Percentiles rank a stretch among this genome's conserved stretches.
phyloP scores from a whole-genome alignment of 2,329 filamentous ascomycete species.

The Phialemoniopsis sp. region DNA sequence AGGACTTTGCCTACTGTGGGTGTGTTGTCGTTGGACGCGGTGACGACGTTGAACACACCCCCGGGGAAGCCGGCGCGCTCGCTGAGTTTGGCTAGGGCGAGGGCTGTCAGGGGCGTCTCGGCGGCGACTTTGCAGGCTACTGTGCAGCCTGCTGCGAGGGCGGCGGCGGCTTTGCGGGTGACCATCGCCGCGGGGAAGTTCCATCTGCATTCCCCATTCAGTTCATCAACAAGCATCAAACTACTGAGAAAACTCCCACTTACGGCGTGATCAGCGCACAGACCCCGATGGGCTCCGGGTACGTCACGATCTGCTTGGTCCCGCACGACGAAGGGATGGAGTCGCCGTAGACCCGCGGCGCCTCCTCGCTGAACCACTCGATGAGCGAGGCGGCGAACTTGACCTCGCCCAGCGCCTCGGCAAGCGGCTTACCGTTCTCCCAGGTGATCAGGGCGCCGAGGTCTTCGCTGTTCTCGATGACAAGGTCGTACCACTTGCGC shows the following conservation, averaged over 20 bases:
- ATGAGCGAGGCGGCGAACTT: conserved; percentile 56
- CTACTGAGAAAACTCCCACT: too few relatives aligned
- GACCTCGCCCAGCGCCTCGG: conserved; percentile 57
- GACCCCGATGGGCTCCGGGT: conserved; percentile 65
- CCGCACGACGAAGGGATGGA: conserved; percentile 56
- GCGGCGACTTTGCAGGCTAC: conserved; percentile 67
- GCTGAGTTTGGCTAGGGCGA: conserved; percentile 61
- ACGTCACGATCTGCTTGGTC: conserved; percentile 56
- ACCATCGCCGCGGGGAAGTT: conserved; percentile 58
- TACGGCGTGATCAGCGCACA: conserved; percentile 63
- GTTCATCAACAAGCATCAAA: too few relatives aligned
- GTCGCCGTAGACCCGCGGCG: conserved; percentile 52
- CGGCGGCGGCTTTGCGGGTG: conserved; percentile 37
- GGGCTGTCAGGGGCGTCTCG: conserved; percentile 65
- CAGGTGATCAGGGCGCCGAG: too few relatives aligned
- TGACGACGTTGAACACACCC: conserved; percentile 45
- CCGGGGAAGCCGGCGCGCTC: conserved; percentile 63
- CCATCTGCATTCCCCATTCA: too few relatives aligned
- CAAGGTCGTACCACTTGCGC: conserved; percentile 64
- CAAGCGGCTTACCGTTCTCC: conserved; percentile 66
- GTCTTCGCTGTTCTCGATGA: conserved; percentile 64
- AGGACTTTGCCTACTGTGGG: conserved; percentile 11
- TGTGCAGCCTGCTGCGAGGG: conserved; percentile 66
- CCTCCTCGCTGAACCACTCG: conserved; percentile 60
- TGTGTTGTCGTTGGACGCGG: too few relatives aligned